Evolutionary conservation across 768 basidiomycete species (phyloP).

Genomic region (Chalciporus sphaerocephalus): DNA sequence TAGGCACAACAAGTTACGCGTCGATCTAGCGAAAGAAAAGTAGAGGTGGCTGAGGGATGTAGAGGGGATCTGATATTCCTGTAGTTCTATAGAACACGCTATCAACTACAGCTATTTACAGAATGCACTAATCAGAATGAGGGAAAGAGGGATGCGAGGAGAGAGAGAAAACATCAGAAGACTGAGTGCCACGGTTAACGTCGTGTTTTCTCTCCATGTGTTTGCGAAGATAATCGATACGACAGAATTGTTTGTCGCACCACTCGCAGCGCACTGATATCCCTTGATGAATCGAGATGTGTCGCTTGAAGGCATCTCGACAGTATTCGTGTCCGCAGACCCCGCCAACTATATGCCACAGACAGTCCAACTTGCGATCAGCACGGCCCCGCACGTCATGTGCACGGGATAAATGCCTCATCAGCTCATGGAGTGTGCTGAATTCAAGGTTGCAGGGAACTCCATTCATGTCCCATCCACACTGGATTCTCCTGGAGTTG

Average conservation of each 20-base stretch:
- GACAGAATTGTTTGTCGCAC: not conserved
- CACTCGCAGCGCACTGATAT: not conserved
- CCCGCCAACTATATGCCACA: not conserved
- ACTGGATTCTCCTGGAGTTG: not conserved
- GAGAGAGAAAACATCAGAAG: too few species aligned
- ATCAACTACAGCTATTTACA: too few species aligned
- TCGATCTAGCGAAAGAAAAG: too few species aligned
- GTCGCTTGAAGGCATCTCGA: conserved; percentile 2
- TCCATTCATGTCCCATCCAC: conserved; percentile 3
- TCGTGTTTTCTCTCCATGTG: conserved; percentile 1
- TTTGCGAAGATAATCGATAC: not conserved
- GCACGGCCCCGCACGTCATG: not conserved
- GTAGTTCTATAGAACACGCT: too few species aligned
- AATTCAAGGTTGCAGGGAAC: not conserved
- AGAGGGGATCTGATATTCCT: too few species aligned
- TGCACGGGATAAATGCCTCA: not conserved
- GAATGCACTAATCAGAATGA: not conserved
- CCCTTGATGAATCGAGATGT: not conserved
- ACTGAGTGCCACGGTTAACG: not conserved
- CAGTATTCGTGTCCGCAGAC: not conserved
- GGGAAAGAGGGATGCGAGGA: not conserved
- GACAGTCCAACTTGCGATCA: not conserved
- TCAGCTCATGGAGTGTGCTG: not conserved
- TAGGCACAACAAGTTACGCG: too few species aligned
- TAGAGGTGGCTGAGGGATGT: too few species aligned